These are phyloP conservation scores for Secale cereale DNA, from an alignment of 176 grass and related monocot species.

Conservation along the genomic window DNA sequence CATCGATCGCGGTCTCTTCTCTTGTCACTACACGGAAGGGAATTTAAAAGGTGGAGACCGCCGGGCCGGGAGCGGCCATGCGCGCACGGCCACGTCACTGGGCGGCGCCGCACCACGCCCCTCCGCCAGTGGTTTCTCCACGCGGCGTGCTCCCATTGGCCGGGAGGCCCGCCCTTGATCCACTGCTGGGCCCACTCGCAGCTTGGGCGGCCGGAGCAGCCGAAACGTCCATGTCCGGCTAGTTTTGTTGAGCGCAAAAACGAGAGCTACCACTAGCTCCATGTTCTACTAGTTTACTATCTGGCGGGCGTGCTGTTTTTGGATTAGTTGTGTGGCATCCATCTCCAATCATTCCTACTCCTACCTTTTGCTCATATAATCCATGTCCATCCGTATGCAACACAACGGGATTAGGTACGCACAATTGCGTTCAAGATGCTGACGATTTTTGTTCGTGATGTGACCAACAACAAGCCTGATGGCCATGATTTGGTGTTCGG, in stretches of 20 bases:
- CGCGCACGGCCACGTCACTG: slow-evolving; percentile 17
- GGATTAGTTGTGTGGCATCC: background rate
- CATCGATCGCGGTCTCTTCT: background rate
- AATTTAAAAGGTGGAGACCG: background rate
- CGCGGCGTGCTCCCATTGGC: background rate
- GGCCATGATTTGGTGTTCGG: background rate
- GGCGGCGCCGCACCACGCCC: slow-evolving; percentile 19
- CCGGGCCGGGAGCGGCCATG: background rate
- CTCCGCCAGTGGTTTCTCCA: slow-evolving; percentile 18
- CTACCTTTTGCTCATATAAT: background rate
- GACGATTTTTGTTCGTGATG: background rate
- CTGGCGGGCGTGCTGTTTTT: background rate
- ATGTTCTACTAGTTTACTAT: background rate
- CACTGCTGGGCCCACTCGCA: background rate
- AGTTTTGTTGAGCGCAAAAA: no score
- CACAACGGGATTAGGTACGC: background rate
- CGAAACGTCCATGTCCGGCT: background rate
- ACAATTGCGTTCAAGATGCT: background rate
- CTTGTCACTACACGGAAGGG: background rate
- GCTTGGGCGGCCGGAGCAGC: background rate
- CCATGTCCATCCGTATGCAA: background rate
- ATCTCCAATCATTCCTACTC: background rate
- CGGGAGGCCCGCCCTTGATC: slow-evolving; percentile 34
- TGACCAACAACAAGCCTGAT: background rate
- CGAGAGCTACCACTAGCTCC: background rate